phyloP scores from a whole-genome alignment of 2,329 filamentous ascomycete genomes.

The Dendrostoma leiphaemia region DNA sequence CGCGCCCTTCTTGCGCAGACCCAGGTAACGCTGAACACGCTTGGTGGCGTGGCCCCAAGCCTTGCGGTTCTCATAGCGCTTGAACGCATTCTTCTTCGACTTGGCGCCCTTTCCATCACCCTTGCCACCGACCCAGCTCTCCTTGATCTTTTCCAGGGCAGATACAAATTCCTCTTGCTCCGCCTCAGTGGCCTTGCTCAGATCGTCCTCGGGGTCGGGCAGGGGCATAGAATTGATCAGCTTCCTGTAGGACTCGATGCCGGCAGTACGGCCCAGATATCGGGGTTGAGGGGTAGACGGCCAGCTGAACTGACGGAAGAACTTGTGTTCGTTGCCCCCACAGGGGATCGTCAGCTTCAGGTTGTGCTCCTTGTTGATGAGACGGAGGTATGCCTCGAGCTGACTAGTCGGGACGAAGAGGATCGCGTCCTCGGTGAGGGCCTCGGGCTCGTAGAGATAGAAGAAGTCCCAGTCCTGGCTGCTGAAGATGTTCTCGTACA shows the following conservation, averaged over 20 bases:
- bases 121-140: slow-evolving; percentile 14
- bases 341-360: slow-evolving; percentile 57
- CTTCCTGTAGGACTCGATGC: slow-evolving; percentile 32
- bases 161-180: slow-evolving; percentile 41
- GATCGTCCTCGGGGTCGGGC: slow-evolving; percentile 34
- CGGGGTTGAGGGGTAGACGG: slow-evolving; percentile 62
- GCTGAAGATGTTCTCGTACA: slow-evolving; percentile 53
- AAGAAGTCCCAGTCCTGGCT: slow-evolving; percentile 71
- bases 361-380: slow-evolving; percentile 60
- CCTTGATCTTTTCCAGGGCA: slow-evolving; percentile 37
- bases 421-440: slow-evolving; percentile 43
- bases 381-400: slow-evolving; percentile 60
- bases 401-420: slow-evolving; percentile 68
- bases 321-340: slow-evolving; percentile 48
- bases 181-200: slow-evolving; percentile 28
- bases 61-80: slow-evolving; percentile 48
- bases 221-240: slow-evolving; percentile 33
- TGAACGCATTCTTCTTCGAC: slow-evolving; percentile 47
- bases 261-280: slow-evolving; percentile 60
- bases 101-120: slow-evolving; percentile 34
- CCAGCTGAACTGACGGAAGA: slow-evolving; percentile 61
- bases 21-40: slow-evolving; percentile 68
- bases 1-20: slow-evolving; percentile 48
- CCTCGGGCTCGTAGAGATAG: slow-evolving; percentile 58
- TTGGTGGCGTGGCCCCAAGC: slow-evolving; percentile 56